These are phyloP conservation scores for Crinitomyces ghanaensis DNA, from an alignment of 805 yeast genomes.

Conservation along the genomic window DNA sequence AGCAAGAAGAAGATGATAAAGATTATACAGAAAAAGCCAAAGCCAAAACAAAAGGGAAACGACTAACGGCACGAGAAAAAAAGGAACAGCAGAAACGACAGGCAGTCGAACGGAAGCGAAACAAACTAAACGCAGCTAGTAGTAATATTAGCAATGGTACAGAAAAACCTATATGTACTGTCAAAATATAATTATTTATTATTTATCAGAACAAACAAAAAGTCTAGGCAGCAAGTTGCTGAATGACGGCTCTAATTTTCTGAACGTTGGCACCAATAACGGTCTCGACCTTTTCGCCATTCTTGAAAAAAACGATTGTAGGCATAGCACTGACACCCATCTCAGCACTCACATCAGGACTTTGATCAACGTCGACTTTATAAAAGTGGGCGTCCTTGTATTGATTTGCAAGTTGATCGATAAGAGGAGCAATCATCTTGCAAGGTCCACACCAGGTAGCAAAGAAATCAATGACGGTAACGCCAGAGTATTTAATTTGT, in stretches of 20 bases:
- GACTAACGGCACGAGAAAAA: constrained; percentile 15
- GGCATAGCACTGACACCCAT: constrained; percentile 56
- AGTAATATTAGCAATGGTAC: background rate
- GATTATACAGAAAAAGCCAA: background rate
- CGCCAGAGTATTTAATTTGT: constrained; percentile 50
- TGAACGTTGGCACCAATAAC: constrained; percentile 83
- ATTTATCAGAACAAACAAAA: no score
- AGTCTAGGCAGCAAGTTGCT: constrained; percentile 38
- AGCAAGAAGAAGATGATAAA: background rate
- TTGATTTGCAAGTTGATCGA: constrained; percentile 39
- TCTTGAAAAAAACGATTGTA: constrained; percentile 65
- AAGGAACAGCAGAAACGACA: constrained; percentile 17
- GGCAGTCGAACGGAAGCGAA: constrained; percentile 16
- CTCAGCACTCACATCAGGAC: constrained; percentile 62
- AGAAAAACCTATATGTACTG: background rate
- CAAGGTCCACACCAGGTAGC: constrained; percentile 99
- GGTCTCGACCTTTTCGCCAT: constrained; percentile 66
- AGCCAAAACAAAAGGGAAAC: constrained; percentile 1
- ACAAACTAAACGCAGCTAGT: background rate
- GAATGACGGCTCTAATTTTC: constrained; percentile 45
- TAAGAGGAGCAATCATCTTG: constrained; percentile 79
- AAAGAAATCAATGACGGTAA: constrained; percentile 88
- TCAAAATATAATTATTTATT: constrained; percentile 1
- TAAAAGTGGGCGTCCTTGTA: constrained; percentile 61
- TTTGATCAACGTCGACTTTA: constrained; percentile 87